These are phyloP conservation scores for Aspergillus amoenus DNA, from an alignment of 2,329 filamentous ascomycete genomes.

Conservation along the genomic window DNA sequence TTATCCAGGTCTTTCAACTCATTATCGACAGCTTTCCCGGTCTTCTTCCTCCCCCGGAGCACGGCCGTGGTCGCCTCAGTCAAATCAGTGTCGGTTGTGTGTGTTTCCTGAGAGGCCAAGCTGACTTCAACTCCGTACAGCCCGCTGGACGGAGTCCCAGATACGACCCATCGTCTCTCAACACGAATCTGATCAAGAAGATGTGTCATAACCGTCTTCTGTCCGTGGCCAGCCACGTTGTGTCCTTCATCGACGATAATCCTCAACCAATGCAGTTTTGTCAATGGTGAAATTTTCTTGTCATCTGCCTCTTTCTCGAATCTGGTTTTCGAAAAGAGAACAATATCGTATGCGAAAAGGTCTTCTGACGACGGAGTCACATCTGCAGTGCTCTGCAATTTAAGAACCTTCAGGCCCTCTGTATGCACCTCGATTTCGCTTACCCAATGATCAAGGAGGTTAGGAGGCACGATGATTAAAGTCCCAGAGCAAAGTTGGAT, in stretches of 20 bases:
- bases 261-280: constrained; percentile 76
- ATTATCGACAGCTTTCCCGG: constrained; percentile 47
- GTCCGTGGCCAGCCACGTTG: constrained; percentile 67
- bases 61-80: constrained; percentile 32
- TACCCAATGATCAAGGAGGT: constrained; percentile 81
- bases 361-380: constrained; percentile 57
- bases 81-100: constrained; percentile 35
- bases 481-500: constrained; percentile 69
- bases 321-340: constrained; percentile 72
- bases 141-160: constrained; percentile 82
- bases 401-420: constrained; percentile 61
- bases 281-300: constrained; percentile 61
- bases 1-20: constrained; percentile 66
- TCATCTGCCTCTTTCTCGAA: constrained; percentile 68
- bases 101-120: constrained; percentile 44
- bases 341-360: constrained; percentile 68
- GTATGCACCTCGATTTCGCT: constrained; percentile 80
- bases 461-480: constrained; percentile 77
- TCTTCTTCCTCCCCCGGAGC: constrained; percentile 35
- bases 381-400: constrained; percentile 55
- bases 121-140: constrained; percentile 73
- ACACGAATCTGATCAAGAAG: constrained; percentile 57
- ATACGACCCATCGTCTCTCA: constrained; percentile 82
- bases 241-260: constrained; percentile 94
- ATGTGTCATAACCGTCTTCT: constrained; percentile 58